Evolutionary conservation across 805 yeast genomes (phyloP), one percentile per base, ranked within the genome.

Genomic region (Peterozyma toletana): DNA sequence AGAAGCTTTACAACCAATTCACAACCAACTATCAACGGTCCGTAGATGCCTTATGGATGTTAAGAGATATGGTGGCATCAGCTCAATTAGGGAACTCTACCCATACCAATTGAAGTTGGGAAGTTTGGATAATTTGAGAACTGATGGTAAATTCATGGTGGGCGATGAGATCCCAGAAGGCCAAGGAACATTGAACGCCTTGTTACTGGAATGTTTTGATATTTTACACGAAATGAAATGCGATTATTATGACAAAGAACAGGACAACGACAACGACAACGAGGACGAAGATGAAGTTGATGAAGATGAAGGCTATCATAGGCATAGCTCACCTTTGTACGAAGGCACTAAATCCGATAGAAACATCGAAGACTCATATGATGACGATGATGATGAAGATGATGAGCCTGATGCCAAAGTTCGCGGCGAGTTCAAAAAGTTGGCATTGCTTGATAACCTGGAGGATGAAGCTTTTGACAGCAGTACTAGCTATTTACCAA

Each of bases 91-190:
- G 50, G 99, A 93, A 58, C 70, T 93, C 43, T 93, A 90, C 57
- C 99, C 99, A 6, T 93, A 87, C 60, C 98, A 93, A 64, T 78
- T 93, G 80, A 93, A 93, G 64, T 71, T 93, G 44, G 93, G 95
- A 2, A 82, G 93, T 13, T 72, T 93, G 47, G 99, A 93, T 60
- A 86, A 89, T 56, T 59, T 84, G 57, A 78, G 97, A 57, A 73
- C 67, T 11, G 98, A 93, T 59, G 99, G 99, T 7, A 91, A 87
- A 67, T 93, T 93, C 56, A 79, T 85, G 57, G 84, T 88, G 38
- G 87, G 86, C 48, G 86, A 80, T 41, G 86, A 87, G 50, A 84
- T 93, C 37, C 99, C 99, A 2, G 98, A 93, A 60, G 99, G 99
- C 11, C 99, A 93, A 64, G 99, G 97, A 5, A 80, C 95, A n/a